Evolutionary conservation across 2,329 filamentous ascomycete species (phyloP).

Genomic region (Sclerotinia borealis): DNA sequence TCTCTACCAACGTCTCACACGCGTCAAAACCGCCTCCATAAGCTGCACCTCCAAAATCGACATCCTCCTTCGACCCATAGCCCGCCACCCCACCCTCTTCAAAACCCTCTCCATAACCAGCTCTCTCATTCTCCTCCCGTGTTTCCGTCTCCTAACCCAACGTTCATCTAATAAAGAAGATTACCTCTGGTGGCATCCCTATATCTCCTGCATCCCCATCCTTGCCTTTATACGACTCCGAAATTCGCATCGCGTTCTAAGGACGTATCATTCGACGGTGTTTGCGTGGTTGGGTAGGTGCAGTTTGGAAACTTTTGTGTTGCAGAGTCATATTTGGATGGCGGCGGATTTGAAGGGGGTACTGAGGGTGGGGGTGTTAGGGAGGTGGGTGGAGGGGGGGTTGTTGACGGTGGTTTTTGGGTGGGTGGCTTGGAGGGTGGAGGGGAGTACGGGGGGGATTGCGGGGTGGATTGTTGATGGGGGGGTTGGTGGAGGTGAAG

Average conservation of each 20-base stretch:
- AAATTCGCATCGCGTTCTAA: slow-evolving; percentile 39
- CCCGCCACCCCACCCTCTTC: slow-evolving; percentile 13
- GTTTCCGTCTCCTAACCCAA: slow-evolving; percentile 21
- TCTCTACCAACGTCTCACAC: slow-evolving; percentile 33
- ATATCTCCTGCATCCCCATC: slow-evolving; percentile 48
- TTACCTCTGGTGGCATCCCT: slow-evolving; percentile 48
- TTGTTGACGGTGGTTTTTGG: slow-evolving; percentile 39
- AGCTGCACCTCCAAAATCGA: slow-evolving; percentile 25
- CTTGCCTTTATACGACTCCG: slow-evolving; percentile 47
- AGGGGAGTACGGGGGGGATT: slow-evolving; percentile 35
- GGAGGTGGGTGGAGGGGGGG: slow-evolving; percentile 34
- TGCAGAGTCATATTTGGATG: slow-evolving; percentile 58
- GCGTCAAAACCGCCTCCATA: slow-evolving; percentile 22
- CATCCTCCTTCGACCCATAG: slow-evolving; percentile 15
- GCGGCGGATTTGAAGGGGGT: slow-evolving; percentile 51
- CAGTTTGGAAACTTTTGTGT: slow-evolving; percentile 53
- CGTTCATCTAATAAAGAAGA: slow-evolving; percentile 34
- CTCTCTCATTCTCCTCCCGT: slow-evolving; percentile 21
- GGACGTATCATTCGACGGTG: slow-evolving; percentile 39
- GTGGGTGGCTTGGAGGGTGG: slow-evolving; percentile 36
- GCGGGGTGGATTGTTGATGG: slow-evolving; percentile 35
- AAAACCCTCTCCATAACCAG: slow-evolving; percentile 16
- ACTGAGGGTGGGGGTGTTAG: slow-evolving; percentile 35
- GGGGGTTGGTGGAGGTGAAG: slow-evolving; percentile 32
- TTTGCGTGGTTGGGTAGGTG: slow-evolving; percentile 51